phyloP scores from a whole-genome alignment of 441 rosid genomes.

The Corymbia citriodora region DNA sequence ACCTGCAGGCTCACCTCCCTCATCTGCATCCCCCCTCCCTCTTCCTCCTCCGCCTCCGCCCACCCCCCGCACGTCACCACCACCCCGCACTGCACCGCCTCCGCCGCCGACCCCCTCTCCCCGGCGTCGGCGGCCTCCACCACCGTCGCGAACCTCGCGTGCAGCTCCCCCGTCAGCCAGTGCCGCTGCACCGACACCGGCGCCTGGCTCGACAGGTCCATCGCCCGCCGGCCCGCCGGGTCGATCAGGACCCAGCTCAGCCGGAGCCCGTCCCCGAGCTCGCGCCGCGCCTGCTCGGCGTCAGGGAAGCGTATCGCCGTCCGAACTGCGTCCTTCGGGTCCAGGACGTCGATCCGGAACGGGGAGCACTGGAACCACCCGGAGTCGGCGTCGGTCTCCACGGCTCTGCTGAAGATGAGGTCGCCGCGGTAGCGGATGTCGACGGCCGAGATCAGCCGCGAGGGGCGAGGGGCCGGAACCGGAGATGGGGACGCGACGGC shows the following conservation, averaged over 20 bases:
- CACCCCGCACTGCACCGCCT: slow-evolving; percentile 47
- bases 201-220: slow-evolving; percentile 54
- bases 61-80: slow-evolving; percentile 49
- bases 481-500: neutral
- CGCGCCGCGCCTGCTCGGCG: slow-evolving; percentile 29
- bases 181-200: slow-evolving; percentile 55
- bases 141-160: slow-evolving; percentile 36
- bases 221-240: slow-evolving; percentile 37
- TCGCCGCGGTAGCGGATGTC: slow-evolving; percentile 48
- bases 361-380: slow-evolving; percentile 72
- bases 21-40: slow-evolving; percentile 57
- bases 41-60: neutral
- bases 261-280: slow-evolving; percentile 37
- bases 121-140: slow-evolving; percentile 13
- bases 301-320: slow-evolving; percentile 34
- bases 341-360: slow-evolving; percentile 57
- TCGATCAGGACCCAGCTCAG: slow-evolving; percentile 76
- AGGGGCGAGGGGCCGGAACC: slow-evolving; percentile 3
- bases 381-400: slow-evolving; percentile 51
- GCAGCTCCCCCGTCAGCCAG: slow-evolving; percentile 72
- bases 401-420: slow-evolving; percentile 36
- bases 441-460: slow-evolving; percentile 60
- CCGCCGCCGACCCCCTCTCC: slow-evolving; percentile 19
- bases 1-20: slow-evolving; percentile 61
- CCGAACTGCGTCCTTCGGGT: slow-evolving; percentile 49